Base-by-base conservation (phyloP, 2,329 filamentous ascomycete genomes). In the Aspergillus sp. region DNA sequence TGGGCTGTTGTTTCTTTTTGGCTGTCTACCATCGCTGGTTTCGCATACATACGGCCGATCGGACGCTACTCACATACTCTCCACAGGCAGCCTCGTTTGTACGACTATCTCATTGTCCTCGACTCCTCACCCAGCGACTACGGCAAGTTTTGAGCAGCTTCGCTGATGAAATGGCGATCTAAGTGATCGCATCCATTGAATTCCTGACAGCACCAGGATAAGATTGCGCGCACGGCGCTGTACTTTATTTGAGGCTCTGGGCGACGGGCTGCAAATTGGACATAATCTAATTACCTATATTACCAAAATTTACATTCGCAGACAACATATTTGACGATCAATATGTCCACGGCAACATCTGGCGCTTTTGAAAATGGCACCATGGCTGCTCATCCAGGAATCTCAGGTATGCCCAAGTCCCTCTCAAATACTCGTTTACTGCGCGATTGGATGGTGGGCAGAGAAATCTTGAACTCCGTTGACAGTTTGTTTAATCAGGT, bases 271-370 rank as follows among this genome's bases (percentile, higher is more conserved):
- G 41, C 22, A n/a, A 15, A 51, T 41, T 55, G 41, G 2, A 11
- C 15, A 27, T 30, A 15, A 15, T 20, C 22, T 8, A 45, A n/a
- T 24, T 27, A 11, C 20, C 24, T 45, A n/a, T 24, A 27, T 45
- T 27, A 22, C 20, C 41, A n/a, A n/a, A 40, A n/a, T 12, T 39
- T 19, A 24, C 12, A 27, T 39, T 27, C 27, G 27, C 39, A 48
- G 42, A 22, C 2, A 6, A 40, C 19, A 15, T 13, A 45, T 22
- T 15, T 22, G 22, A 8, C 27, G 27, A 11, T 6, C 5, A 40
- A 54, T 12, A 69, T 68, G 66, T 60, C 62, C 20, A 61, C 59
- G 48, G 54, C 59, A 22, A 55, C 59, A 15, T 61, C 44, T 46
- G 60, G 45, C 39, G 45, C 42, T 17, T 48, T 49, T 19, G 33